Conservation (phyloP, 2,329 filamentous ascomycete genomes). For the Hypoxylon sp. region DNA sequence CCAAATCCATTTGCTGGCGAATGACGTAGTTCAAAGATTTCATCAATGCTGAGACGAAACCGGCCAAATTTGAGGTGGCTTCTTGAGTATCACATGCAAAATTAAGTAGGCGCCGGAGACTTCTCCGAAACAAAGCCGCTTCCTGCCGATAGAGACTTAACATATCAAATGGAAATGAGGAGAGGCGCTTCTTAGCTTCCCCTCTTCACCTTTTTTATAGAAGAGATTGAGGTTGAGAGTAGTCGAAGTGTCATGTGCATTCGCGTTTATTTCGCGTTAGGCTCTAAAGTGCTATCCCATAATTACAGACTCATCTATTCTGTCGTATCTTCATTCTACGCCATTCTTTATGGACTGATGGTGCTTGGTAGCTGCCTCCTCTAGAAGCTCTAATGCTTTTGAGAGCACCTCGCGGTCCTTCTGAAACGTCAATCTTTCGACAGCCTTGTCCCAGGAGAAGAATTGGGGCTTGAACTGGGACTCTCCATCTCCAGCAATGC, state of each 20-base stretch:
- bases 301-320: not conserved
- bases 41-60: not conserved
- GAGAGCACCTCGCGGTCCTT: slow-evolving; percentile 52
- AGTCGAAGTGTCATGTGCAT: not conserved
- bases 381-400: slow-evolving; percentile 50
- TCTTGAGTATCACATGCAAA: slow-evolving; percentile 4
- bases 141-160: not conserved
- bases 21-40: not conserved
- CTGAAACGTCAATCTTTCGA: slow-evolving; percentile 50
- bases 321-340: not conserved
- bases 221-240: not conserved
- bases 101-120: not conserved
- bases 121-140: slow-evolving; percentile 2
- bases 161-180: not conserved
- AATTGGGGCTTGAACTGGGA: slow-evolving; percentile 49
- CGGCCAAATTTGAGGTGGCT: not conserved
- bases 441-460: slow-evolving; percentile 45
- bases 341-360: too few species aligned
- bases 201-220: not conserved
- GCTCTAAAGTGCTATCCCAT: slow-evolving; percentile 14
- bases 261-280: slow-evolving; percentile 7
- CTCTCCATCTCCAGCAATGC: slow-evolving; percentile 45
- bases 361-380: slow-evolving; percentile 13
- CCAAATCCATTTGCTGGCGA: not conserved
- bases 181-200: not conserved